Evolutionary conservation across 768 basidiomycete species (phyloP).

Genomic region (Psilocybe tampanensis): DNA sequence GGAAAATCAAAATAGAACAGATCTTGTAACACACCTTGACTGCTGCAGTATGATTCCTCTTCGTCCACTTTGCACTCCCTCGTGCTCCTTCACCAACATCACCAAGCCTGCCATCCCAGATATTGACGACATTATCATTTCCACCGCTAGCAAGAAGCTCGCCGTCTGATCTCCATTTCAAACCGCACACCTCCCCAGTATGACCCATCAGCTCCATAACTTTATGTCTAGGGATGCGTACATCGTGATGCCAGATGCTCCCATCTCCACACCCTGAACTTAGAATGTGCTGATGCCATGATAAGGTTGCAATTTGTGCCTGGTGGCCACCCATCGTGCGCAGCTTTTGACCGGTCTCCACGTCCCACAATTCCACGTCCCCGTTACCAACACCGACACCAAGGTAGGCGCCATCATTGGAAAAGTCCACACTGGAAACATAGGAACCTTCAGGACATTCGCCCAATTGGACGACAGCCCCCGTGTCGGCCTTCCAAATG

Average conservation of each 20-base stretch:
- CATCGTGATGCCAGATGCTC: slow-evolving; percentile 96
- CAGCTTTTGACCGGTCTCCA: slow-evolving; percentile 74
- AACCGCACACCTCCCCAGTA: slow-evolving; percentile 89
- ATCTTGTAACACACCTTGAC: slow-evolving; percentile 54
- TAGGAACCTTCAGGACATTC: slow-evolving; percentile 78
- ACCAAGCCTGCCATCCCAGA: slow-evolving; percentile 89
- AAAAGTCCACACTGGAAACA: slow-evolving; percentile 78
- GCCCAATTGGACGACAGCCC: slow-evolving; percentile 76
- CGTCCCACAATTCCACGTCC: slow-evolving; percentile 95
- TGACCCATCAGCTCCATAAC: slow-evolving; percentile 91
- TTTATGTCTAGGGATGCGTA: slow-evolving; percentile 84
- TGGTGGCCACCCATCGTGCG: slow-evolving; percentile 92
- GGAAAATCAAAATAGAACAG: neutral
- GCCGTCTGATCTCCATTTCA: slow-evolving; percentile 88
- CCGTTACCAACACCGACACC: slow-evolving; percentile 82
- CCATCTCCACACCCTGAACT: slow-evolving; percentile 92
- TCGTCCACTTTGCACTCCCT: slow-evolving; percentile 84
- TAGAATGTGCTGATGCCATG: slow-evolving; percentile 87
- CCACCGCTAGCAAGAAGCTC: slow-evolving; percentile 93
- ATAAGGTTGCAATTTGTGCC: slow-evolving; percentile 79
- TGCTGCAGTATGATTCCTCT: slow-evolving; percentile 89
- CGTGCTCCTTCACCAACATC: slow-evolving; percentile 53
- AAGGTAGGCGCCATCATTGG: slow-evolving; percentile 78
- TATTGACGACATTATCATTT: slow-evolving; percentile 97
- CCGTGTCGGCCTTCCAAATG: slow-evolving; percentile 93